phyloP scores from a whole-genome alignment of 1,139 yeast genomes.

The Taphrina pruni region DNA sequence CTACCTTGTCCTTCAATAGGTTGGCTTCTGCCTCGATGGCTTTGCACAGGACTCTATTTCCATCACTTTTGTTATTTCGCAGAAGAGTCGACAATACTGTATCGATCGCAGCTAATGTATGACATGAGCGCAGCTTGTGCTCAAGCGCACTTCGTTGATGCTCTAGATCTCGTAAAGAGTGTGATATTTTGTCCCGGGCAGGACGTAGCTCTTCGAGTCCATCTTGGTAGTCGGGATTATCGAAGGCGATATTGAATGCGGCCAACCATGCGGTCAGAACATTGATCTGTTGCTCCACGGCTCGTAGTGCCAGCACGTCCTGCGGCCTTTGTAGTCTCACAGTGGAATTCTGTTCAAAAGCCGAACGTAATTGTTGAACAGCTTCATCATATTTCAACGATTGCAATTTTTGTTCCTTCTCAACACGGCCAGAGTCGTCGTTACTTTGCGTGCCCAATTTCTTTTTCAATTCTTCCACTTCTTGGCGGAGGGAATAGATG shows the following conservation, averaged over 20 bases:
- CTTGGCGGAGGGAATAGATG: constrained; percentile 81
- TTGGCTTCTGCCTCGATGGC: constrained; percentile 37
- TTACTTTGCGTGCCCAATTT: constrained; percentile 47
- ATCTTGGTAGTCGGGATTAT: constrained; percentile 22
- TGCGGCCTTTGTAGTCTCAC: constrained; percentile 28
- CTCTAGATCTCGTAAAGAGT: constrained; percentile 21
- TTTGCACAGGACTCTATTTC: constrained; percentile 24
- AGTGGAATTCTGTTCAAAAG: constrained; percentile 23
- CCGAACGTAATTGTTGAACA: constrained; percentile 25
- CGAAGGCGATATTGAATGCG: constrained; percentile 26
- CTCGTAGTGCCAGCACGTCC: constrained; percentile 24
- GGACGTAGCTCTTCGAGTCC: constrained; percentile 26
- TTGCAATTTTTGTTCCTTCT: constrained; percentile 32
- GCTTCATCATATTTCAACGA: constrained; percentile 33
- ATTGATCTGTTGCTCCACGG: constrained; percentile 16
- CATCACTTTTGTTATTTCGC: constrained; percentile 35
- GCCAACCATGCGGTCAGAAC: constrained; percentile 30
- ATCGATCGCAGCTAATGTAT: constrained; percentile 36
- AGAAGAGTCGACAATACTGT: constrained; percentile 29
- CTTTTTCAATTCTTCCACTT: constrained; percentile 70
- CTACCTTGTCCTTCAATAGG: constrained; percentile 20
- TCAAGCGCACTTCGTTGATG: constrained; percentile 25
- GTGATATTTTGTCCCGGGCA: constrained; percentile 18
- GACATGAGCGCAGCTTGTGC: constrained; percentile 33
- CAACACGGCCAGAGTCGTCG: constrained; percentile 27